Conservation (phyloP, 2,329 filamentous ascomycete genomes). For the Blastomyces emzantsi region DNA sequence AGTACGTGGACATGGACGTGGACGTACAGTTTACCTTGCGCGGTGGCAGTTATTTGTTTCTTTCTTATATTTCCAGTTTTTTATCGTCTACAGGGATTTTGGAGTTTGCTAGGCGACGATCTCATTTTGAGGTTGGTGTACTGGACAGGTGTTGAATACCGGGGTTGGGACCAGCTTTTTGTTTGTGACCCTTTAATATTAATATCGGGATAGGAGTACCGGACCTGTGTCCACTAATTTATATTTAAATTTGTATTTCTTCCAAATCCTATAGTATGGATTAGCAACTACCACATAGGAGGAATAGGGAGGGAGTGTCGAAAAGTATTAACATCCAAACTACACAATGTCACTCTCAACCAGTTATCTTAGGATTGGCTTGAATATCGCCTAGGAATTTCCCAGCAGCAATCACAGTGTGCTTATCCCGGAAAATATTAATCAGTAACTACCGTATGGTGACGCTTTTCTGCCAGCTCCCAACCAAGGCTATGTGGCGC, state of each 20-base stretch:
- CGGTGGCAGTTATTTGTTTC: too few relatives aligned
- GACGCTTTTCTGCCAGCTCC: neutral
- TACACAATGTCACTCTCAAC: neutral
- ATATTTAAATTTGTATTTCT: too few relatives aligned
- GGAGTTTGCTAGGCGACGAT: neutral
- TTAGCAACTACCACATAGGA: too few relatives aligned
- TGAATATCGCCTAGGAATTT: neutral
- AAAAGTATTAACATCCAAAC: neutral
- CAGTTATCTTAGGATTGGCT: neutral
- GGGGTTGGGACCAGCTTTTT: neutral
- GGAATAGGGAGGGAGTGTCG: neutral
- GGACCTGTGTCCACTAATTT: too few relatives aligned
- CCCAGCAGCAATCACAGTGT: neutral
- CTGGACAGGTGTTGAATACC: neutral
- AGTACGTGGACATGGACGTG: neutral
- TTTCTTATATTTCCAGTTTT: neutral
- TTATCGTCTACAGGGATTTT: neutral
- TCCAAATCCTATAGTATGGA: too few relatives aligned
- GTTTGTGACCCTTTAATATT: neutral
- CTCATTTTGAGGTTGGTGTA: neutral
- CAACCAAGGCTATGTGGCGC: neutral
- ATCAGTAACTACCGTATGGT: too few relatives aligned
- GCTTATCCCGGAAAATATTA: neutral
- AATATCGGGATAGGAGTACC: neutral
- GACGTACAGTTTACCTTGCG: neutral